Base-by-base conservation (phyloP, 257 asterid genomes). In the Nicotiana tomentosiformis region DNA sequence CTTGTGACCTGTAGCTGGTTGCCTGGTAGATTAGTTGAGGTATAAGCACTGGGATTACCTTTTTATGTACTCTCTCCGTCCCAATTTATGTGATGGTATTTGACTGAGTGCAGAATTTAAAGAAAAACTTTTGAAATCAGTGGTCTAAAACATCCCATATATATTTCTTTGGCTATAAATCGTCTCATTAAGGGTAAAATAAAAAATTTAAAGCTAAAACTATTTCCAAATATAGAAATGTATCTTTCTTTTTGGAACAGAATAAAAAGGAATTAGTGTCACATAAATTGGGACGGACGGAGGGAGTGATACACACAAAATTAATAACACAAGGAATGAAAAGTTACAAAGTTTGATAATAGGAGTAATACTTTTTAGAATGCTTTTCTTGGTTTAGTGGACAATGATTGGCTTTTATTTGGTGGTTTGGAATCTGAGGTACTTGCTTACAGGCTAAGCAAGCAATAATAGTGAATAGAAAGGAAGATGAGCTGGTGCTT, bases 391-490 rank as follows among this genome's bases (percentile, higher is more conserved):
- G 81, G 82, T 78, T 51, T 80, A 81, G 84, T 78, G 83, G 64
- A 81, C 61, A 82, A 39, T 86, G 86, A 86, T 83, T 84, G 51
- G 66, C 84, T 82, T 82, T 89, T 86, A 83, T 80, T 69, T 68
- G 68, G 84, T 82, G 84, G 88, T 83, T 86, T 80, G 91, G 93
- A 88, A 90, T 90, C 89, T 89, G 80, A 86, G 76, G 74, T 72
- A 81, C 77, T 92, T 92, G 91, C 98, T 90, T 93, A 72, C 87
- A 68, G 84, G 77, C 77, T 85, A 91, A 90, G 95, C 93, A 90
- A 94, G 86, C 83, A 77, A 68, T 87, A 84, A 53, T 83, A 70
- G 85, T 43, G 84, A 76, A 80, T 56, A 14, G 4, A 74, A 66
- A 4, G 10, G 33, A 58, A 60, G 39, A 74, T 49, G 72, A 61